phyloP scores from a whole-genome alignment of 2,329 filamentous ascomycete species.

The Aspergillus udagawae region DNA sequence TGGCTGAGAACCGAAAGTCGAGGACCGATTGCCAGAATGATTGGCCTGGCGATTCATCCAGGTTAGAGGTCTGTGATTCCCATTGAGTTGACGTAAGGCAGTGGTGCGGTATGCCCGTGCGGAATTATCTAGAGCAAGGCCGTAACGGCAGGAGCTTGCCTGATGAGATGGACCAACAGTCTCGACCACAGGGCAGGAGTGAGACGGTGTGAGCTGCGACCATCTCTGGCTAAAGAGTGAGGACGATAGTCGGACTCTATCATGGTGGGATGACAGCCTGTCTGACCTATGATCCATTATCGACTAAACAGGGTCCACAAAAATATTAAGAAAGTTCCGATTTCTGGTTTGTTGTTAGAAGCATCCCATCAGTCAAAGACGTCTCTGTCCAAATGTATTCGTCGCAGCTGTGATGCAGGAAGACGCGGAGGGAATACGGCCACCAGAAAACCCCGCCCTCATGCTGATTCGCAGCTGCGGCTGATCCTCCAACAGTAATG shows the following conservation, averaged over 20 bases:
- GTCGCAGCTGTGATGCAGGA: slow-evolving; percentile 3
- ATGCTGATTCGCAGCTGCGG: slow-evolving; percentile 5
- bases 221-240: slow-evolving; percentile 30
- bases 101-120: slow-evolving; percentile 28
- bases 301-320: background rate
- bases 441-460: slow-evolving; percentile 11
- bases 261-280: slow-evolving; percentile 22
- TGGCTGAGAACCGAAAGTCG: slow-evolving; percentile 37
- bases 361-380: background rate
- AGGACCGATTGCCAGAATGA: slow-evolving; percentile 19
- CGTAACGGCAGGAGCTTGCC: slow-evolving; percentile 21
- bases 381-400: slow-evolving; percentile 8
- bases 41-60: slow-evolving; percentile 23
- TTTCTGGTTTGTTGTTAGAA: background rate
- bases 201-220: slow-evolving; percentile 24
- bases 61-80: slow-evolving; percentile 21
- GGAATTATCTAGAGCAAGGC: slow-evolving; percentile 27
- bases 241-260: slow-evolving; percentile 25
- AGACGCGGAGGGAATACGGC: slow-evolving; percentile 9
- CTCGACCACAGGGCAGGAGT: slow-evolving; percentile 19
- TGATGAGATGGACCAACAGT: slow-evolving; percentile 20
- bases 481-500: slow-evolving; percentile 7
- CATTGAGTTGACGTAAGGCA: slow-evolving; percentile 31
- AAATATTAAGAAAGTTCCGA: background rate
- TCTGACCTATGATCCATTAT: slow-evolving; percentile 34